Conservation (phyloP, 345 rosid genomes). For the Pelargonium nanum region DNA sequence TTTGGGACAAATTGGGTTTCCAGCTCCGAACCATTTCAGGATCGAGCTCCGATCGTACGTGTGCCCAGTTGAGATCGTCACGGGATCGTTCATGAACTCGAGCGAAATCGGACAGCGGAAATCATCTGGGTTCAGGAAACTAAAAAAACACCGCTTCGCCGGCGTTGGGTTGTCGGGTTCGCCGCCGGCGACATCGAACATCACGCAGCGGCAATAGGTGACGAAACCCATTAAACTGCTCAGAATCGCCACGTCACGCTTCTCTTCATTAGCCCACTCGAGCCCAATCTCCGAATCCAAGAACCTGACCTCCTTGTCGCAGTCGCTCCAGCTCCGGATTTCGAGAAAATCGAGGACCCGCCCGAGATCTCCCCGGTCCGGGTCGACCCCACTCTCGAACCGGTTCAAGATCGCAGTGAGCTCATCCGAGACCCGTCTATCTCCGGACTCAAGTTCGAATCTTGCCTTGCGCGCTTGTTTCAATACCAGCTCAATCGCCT, state of each 20-base stretch:
- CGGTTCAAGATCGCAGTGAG: constrained; percentile 30
- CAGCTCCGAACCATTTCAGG: constrained; percentile 49
- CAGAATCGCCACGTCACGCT: constrained; percentile 21
- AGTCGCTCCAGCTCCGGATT: constrained; percentile 51
- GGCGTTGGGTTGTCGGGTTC: constrained; percentile 12
- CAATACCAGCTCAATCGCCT: constrained; percentile 31
- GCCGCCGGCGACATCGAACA: constrained; percentile 30
- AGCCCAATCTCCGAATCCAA: constrained; percentile 37
- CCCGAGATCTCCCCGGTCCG: constrained; percentile 21
- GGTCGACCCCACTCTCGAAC: constrained; percentile 40
- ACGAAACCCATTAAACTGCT: constrained; percentile 52
- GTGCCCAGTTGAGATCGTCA: constrained; percentile 52
- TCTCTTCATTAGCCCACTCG: constrained; percentile 21
- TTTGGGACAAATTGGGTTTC: constrained; percentile 58
- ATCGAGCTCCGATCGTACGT: constrained; percentile 66
- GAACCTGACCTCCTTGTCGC: constrained; percentile 43
- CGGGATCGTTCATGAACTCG: constrained; percentile 65
- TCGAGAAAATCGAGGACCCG: constrained; percentile 42
- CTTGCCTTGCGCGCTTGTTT: constrained; percentile 44
- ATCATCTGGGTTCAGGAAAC: constrained; percentile 40
- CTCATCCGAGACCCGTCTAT: constrained; percentile 23
- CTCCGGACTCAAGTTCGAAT: constrained; percentile 34
- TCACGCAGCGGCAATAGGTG: constrained; percentile 49
- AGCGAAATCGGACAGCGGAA: constrained; percentile 67
- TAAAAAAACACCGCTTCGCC: constrained; percentile 9